Conservation (phyloP, 2,329 filamentous ascomycete species). For the Didymella keratinophila region DNA sequence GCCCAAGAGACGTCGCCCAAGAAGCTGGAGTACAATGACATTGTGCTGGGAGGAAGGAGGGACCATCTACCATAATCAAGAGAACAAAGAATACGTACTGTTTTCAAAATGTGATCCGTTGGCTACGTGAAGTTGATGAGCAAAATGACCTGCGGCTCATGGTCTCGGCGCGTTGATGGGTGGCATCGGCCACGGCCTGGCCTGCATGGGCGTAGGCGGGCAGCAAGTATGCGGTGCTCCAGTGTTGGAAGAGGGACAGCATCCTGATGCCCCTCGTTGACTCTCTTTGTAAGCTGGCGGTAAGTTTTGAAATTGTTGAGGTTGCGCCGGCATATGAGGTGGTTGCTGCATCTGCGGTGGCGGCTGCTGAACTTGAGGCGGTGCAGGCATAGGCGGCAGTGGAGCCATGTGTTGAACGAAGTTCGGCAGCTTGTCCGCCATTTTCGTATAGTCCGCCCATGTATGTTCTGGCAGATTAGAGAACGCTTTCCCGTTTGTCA, state of each 20-base stretch:
- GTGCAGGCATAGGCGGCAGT: slow-evolving; percentile 35
- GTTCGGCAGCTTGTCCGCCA: slow-evolving; percentile 34
- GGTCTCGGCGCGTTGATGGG: not conserved
- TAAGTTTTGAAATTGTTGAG: not conserved
- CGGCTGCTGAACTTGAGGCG: not conserved
- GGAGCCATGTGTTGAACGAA: slow-evolving; percentile 32
- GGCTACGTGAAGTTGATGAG: no score
- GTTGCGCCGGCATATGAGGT: not conserved
- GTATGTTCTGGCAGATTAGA: slow-evolving; percentile 45
- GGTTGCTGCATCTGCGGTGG: not conserved
- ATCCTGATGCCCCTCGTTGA: slow-evolving; percentile 3
- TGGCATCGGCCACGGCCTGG: slow-evolving; percentile 11
- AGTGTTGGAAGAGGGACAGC: not conserved
- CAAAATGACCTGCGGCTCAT: not conserved
- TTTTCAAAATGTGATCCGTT: not conserved
- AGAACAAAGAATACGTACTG: not conserved
- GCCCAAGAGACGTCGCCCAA: not conserved
- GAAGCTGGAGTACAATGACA: not conserved
- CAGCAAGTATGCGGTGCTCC: slow-evolving; percentile 9
- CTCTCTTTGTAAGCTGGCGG: slow-evolving; percentile 8
- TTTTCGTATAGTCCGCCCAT: slow-evolving; percentile 45
- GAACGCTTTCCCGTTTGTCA: slow-evolving; percentile 40
- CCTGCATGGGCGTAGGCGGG: slow-evolving; percentile 3
- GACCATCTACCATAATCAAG: no score
- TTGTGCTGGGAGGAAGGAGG: not conserved